Percentiles rank a stretch among this genome's conserved stretches.
phyloP scores from a whole-genome alignment of 805 yeast species.

The Sugiyamaella qingdaonensis region DNA sequence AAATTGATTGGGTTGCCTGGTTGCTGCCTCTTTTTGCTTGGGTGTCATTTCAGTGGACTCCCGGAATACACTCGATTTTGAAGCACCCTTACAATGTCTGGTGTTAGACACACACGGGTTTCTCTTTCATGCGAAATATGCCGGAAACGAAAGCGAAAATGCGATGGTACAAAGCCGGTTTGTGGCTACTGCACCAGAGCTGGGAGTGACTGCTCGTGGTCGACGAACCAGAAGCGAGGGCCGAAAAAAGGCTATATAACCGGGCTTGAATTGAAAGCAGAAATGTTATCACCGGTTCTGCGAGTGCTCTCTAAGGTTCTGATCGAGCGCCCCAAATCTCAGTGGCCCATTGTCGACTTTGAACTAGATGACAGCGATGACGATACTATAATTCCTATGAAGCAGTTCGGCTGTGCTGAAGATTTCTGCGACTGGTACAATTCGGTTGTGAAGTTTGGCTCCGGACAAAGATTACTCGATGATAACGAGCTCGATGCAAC shows the following conservation, averaged over 20 bases:
- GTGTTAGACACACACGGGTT: not conserved
- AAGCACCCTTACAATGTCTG: not conserved
- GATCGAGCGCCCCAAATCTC: not conserved
- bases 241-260: slow-evolving; percentile 7
- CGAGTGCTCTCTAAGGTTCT: not conserved
- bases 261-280: not conserved
- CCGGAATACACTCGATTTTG: no score
- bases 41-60: no score
- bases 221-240: not conserved
- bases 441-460: not conserved
- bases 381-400: not conserved
- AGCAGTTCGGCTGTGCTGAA: not conserved
- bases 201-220: not conserved
- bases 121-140: not conserved
- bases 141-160: slow-evolving; percentile 5
- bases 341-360: slow-evolving; percentile 1
- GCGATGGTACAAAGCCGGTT: slow-evolving; percentile 1
- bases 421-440: not conserved
- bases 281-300: not conserved
- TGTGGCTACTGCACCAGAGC: slow-evolving; percentile 1
- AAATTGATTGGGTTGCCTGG: no score
- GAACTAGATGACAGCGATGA: not conserved
- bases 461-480: not conserved
- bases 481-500: not conserved
- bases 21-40: no score